Conservation (phyloP, 1,284 basidiomycete genomes). For the Malassezia globosa region DNA sequence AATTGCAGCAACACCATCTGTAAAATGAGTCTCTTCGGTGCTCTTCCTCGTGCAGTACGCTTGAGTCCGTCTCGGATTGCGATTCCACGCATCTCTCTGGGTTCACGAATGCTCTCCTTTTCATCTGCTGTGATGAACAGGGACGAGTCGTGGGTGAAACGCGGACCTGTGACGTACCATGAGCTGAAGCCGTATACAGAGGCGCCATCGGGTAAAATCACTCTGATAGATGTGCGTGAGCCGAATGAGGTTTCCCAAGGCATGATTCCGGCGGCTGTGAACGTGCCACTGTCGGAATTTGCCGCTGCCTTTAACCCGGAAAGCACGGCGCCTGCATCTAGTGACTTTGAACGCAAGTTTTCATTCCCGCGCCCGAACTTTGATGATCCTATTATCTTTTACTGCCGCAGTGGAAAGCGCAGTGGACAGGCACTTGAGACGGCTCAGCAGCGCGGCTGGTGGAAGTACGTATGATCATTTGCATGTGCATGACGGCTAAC, state of each 20-base stretch:
- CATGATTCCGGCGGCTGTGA: constrained; percentile 87
- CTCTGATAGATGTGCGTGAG: constrained; percentile 66
- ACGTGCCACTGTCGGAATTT: constrained; percentile 74
- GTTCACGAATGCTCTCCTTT: neutral
- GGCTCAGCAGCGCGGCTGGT: constrained; percentile 71
- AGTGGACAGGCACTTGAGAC: constrained; percentile 72
- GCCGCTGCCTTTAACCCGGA: constrained; percentile 59
- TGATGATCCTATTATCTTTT: constrained; percentile 75
- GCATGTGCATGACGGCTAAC: too few species aligned
- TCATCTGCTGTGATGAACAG: neutral
- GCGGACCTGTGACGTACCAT: constrained; percentile 58
- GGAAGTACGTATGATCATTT: constrained; percentile 62
- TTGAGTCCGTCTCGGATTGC: too few species aligned
- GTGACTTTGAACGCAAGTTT: constrained; percentile 51
- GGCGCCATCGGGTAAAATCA: constrained; percentile 57
- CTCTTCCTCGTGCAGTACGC: too few species aligned
- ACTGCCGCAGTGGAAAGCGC: constrained; percentile 82
- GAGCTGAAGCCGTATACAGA: constrained; percentile 71
- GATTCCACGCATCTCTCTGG: neutral
- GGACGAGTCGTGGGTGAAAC: constrained; percentile 29
- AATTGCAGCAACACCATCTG: too few species aligned
- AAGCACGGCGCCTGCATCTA: constrained; percentile 44
- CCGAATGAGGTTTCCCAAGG: constrained; percentile 85
- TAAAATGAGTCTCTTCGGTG: too few species aligned
- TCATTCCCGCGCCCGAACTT: constrained; percentile 71